phyloP scores from a whole-genome alignment of 192 early-diverging fungal genomes.

The Mortierella claussenii region DNA sequence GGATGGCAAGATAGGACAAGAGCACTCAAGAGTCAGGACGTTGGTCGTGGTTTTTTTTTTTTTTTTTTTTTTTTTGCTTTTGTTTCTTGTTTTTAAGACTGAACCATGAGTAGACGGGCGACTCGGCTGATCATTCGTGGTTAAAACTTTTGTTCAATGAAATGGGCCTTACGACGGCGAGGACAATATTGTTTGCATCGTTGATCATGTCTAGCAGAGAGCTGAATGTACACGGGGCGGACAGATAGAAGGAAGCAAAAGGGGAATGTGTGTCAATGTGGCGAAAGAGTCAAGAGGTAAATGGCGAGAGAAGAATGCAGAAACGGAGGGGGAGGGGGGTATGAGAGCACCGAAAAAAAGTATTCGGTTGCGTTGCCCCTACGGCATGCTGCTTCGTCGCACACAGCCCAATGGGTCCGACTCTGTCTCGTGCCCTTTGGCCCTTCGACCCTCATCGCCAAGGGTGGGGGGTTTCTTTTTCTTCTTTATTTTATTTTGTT shows the following conservation, averaged over 20 bases:
- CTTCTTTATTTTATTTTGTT: no score
- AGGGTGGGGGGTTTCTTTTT: no score
- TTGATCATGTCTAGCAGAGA: constrained; percentile 25
- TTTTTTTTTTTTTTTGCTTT: no score
- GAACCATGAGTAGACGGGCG: no score
- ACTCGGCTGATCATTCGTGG: no score
- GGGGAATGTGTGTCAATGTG: neutral
- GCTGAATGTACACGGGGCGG: neutral
- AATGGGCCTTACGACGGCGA: constrained; percentile 39
- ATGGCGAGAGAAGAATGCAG: neutral
- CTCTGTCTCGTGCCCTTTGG: no score
- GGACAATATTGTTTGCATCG: constrained; percentile 48
- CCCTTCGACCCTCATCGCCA: no score
- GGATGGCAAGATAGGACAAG: neutral
- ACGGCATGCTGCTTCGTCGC: neutral
- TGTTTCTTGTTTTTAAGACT: no score
- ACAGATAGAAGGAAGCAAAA: neutral
- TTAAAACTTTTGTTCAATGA: no score
- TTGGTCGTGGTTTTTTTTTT: neutral
- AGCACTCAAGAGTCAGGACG: neutral
- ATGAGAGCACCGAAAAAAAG: neutral
- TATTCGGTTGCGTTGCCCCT: neutral
- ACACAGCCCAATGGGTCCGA: neutral
- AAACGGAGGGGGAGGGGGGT: neutral
- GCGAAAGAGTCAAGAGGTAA: neutral